A percentile compares a stretch with the other conserved stretches of the same genome.
Conservation (phyloP, 202 grass and related monocot genomes). For the Elaeis oleifera region DNA sequence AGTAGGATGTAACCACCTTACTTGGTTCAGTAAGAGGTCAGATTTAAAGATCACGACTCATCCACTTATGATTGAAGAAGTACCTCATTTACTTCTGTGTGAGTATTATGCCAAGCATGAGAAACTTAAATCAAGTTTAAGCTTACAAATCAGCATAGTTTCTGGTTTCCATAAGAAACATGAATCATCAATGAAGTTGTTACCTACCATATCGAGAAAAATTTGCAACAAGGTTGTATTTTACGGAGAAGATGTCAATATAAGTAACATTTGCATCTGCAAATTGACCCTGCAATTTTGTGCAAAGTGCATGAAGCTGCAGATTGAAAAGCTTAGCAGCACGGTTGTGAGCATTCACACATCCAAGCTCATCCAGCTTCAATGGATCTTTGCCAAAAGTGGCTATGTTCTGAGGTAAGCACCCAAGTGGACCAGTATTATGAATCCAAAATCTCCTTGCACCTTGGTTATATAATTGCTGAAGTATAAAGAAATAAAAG, state of each 20-base stretch:
- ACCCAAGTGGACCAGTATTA: constrained; percentile 90
- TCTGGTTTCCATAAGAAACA: neutral
- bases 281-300: constrained; percentile 55
- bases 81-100: too few relatives aligned
- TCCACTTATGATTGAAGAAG: too few relatives aligned
- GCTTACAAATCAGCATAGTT: too few relatives aligned
- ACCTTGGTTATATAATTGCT: constrained; percentile 86
- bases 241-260: constrained; percentile 81
- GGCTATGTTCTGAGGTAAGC: constrained; percentile 84
- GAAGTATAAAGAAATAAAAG: constrained; percentile 5
- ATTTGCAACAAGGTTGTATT: constrained; percentile 62
- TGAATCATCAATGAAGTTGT: constrained; percentile 8
- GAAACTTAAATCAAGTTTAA: too few relatives aligned
- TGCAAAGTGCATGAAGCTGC: constrained; percentile 80
- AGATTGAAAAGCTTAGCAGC: constrained; percentile 85
- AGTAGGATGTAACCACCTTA: too few relatives aligned
- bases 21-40: too few relatives aligned
- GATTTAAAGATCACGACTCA: too few relatives aligned
- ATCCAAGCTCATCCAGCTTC: constrained; percentile 69
- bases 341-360: constrained; percentile 73
- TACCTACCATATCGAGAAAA: constrained; percentile 82
- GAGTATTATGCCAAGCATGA: too few relatives aligned
- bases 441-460: constrained; percentile 99
- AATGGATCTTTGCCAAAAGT: constrained; percentile 74
- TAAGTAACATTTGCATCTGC: constrained; percentile 71